Evolutionary conservation across 345 rosid genomes (phyloP), one percentile per base, ranked within the genome.

Genomic region (Geranium rotundifolium): DNA sequence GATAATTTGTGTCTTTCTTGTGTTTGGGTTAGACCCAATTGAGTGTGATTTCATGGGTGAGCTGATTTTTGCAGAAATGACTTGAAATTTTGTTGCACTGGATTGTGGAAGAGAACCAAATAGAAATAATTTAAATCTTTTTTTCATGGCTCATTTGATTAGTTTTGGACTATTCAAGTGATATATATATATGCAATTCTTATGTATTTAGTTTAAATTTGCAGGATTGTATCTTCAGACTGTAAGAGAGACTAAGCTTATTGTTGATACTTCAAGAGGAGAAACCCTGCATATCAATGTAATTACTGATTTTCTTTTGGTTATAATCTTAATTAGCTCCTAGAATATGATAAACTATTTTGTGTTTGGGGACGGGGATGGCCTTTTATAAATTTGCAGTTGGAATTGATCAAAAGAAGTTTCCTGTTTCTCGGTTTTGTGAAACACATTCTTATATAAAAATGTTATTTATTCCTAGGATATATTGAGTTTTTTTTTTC

Each of bases 211-310:
- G 56, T 65, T 34, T 17, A 5, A 5, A 29, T 1, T 59, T 75
- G 59, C 78, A 84, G 90, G 76, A 70, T 70, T 82, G 49, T 85
- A 80, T 65, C 71, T 82, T 34, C 82, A 80, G 56, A 76, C 85
- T 9, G 85, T 71, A 39, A 82, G 82, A 0, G 85, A 82, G 68
- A 78, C 87, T 2, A 78, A 79, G 75, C 85, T 85, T 19, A 61
- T 77, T 17, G 90, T 85, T 50, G 90, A 85, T 71, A 85, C 87
- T 60, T 85, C 90, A 59, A 75, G 90, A 73, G 82, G 90, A 52
- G 90, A 85, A 75, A 77, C 66, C 39, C 73, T 85, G 4, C 85
- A 69, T 7, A 82, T 85, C 73, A 82, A 80, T 65, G 90, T 84
- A 84, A 76, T 61, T 10, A 50, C 39, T 60, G 14, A 2, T 46